Conservation (phyloP, 2,329 filamentous ascomycete genomes). For the Phialocephala subalpina region DNA sequence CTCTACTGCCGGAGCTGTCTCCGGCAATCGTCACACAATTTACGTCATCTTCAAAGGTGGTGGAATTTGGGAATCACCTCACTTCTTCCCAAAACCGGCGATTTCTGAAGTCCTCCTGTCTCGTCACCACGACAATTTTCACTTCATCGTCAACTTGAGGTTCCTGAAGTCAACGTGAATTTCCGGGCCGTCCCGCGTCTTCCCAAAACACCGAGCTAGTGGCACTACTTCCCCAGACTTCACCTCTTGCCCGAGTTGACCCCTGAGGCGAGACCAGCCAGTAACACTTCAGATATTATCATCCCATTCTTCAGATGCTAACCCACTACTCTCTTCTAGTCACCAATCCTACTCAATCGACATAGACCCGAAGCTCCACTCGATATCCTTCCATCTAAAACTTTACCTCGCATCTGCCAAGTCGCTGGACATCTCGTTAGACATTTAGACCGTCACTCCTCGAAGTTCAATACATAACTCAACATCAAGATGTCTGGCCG, state of each 20-base stretch:
- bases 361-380: not conserved
- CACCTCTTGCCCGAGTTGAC: no score
- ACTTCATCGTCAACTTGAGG: not conserved
- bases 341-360: not conserved
- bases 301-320: not conserved
- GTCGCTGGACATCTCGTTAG: not conserved
- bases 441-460: not conserved
- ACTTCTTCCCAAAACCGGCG: not conserved
- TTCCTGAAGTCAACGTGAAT: no score
- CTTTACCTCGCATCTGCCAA: not conserved
- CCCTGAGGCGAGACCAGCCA: no score
- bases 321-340: not conserved
- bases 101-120: not conserved
- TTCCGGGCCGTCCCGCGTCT: no score
- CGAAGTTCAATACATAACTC: not conserved
- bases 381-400: not conserved
- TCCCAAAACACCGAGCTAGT: no score
- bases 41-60: not conserved
- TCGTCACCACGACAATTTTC: not conserved
- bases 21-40: not conserved
- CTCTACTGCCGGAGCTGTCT: no score
- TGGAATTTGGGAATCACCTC: not conserved
- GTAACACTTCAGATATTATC: not conserved
- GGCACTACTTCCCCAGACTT: no score
- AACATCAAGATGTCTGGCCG: slow-evolving; percentile 20